Base-by-base conservation (phyloP, 805 yeast genomes). In the Blastobotrys robertii region DNA sequence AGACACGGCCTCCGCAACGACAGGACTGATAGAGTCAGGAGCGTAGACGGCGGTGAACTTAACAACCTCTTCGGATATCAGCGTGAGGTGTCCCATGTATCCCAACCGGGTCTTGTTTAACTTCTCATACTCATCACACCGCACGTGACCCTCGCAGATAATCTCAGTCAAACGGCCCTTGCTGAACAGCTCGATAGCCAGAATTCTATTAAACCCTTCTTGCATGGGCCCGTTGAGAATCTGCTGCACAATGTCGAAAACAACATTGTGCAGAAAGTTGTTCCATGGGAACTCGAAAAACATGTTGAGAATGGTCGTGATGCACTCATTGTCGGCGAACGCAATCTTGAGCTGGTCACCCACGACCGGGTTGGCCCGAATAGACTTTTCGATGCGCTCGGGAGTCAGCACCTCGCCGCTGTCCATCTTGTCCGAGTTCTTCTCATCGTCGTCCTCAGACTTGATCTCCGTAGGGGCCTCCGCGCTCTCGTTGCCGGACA, bases 221-320 rank as follows among this genome's bases (percentile, higher is more conserved):
- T 84, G 90, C 70, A 81, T 74, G 35, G 81, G 74, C 1, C 96
- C 97, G 61, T 86, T 87, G 60, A 92, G 74, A 13, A 92, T 78
- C 60, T 92, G 99, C 62, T 92, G 99, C 29, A 92, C 81, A 48
- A 92, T 77, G 64, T 92, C 99, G 69, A 90, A 92, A 7, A 92
- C 95, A 45, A 92, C 98, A 57, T 90, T 92, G 63, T 92, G 98
- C 69, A 92, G 74, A 57, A 92, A 92, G 58, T 92, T 92, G 61
- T 92, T 92, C 97, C 97, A 92, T 5, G 97, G 96, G 62, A 80
- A 86, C 47, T 73, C 67, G 62, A 88, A 79, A 56, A 92, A 85
- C 72, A 83, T 77, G 22, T 72, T 64, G 19, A 87, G 64, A n/a
- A 88, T 79, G 15, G 76, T 73, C 14, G 76, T 66, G 29, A 88